Conservation (phyloP, 2,329 filamentous ascomycete genomes). For the Phialophora expanda region DNA sequence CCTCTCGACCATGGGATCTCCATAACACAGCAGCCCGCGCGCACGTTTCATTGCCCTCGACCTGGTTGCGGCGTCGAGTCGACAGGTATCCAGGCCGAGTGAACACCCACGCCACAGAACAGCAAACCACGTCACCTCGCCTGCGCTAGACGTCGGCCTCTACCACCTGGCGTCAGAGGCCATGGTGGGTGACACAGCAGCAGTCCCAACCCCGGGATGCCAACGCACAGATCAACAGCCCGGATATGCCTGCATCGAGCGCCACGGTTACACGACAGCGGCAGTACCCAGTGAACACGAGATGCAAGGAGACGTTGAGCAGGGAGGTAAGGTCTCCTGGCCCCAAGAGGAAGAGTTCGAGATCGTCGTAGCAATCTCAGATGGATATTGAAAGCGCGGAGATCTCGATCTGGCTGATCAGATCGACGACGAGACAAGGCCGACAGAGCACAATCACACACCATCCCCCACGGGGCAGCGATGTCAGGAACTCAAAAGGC, state of each 20-base stretch:
- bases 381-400: neutral
- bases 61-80: neutral
- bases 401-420: neutral
- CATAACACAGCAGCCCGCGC: slow-evolving; percentile 1
- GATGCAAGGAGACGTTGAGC: neutral
- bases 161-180: neutral
- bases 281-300: neutral
- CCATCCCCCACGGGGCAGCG: neutral
- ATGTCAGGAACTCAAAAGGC: neutral
- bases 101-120: neutral
- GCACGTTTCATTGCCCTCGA: neutral
- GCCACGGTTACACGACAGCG: slow-evolving; percentile 13
- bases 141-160: neutral
- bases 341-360: neutral
- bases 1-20: neutral
- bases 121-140: neutral
- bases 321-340: neutral
- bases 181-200: slow-evolving; percentile 17
- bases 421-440: neutral
- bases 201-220: slow-evolving; percentile 3
- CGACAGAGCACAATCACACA: neutral
- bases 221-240: neutral
- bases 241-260: neutral
- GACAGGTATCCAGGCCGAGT: neutral
- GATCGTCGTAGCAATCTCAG: neutral